Base-by-base conservation (phyloP, 2,329 filamentous ascomycete genomes). In the Aureobasidium leucospermi region DNA sequence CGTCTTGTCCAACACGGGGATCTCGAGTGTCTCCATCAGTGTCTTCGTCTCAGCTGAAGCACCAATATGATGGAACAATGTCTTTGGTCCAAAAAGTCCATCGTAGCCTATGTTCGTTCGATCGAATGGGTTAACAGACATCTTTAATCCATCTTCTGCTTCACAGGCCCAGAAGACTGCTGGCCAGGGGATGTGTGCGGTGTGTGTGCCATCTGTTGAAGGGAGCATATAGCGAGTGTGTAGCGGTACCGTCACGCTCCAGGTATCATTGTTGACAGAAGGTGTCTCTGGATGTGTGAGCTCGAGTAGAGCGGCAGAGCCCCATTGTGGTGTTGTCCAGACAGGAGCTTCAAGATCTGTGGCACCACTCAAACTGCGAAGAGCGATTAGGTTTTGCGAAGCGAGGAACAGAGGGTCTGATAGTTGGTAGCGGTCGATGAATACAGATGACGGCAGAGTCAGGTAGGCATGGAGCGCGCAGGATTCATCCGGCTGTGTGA, bases 281-380 rank as follows among this genome's bases (percentile, higher is more conserved):
- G 70, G 65, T 7, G 65, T 60, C 5, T 65, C 13, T 0, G 87
- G 83, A 1, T 80, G 78, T 0, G 83, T 81, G 41, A 97, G 79
- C 69, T 94, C 86, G 19, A 96, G 74, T 4, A 96, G 79, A 15
- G 90, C 79, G 15, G 81, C 84, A 0, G 88, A 92, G 5, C 93
- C 93, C 93, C 93, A 96, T 34, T 79, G 73, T 6, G 80, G 69
- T 32, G 90, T 81, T 1, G 86, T 84, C 77, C 95, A 97, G 66
- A 87, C 87, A 1, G 93, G 93, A 0, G 90, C 91, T 75, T 97
- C 93, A 57, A 97, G 85, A 65, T 97, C 92, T 6, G 92, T 88
- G 19, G 90, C 89, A 11, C 88, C 82, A 29, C 85, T 85, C 13
- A 90, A 81, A 63, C 87, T 84, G 46, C 81, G 85, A 42, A 95